phyloP scores from a whole-genome alignment of 164 flowering plant genomes.

The Magnolia sinica region DNA sequence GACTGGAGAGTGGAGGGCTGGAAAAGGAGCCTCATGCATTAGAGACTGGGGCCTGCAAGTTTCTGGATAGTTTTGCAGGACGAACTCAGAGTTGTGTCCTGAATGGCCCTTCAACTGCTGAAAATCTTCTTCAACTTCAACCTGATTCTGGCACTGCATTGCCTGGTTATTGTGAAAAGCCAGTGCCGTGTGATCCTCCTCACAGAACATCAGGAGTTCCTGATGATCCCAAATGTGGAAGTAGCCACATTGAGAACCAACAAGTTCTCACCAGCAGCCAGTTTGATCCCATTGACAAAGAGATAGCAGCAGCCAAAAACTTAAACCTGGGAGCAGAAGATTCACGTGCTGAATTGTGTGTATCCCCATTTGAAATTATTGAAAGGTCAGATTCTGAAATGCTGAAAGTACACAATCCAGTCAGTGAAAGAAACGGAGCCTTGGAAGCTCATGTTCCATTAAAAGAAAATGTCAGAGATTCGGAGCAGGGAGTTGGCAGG shows the following conservation, averaged over 20 bases:
- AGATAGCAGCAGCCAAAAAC: constrained; percentile 8
- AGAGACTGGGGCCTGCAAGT: constrained; percentile 16
- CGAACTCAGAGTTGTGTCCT: background rate
- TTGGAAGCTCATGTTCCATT: constrained; percentile 7
- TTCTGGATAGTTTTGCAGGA: constrained; percentile 1
- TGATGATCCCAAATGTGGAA: constrained; percentile 10
- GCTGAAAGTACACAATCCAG: constrained; percentile 3
- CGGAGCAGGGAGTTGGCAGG: background rate
- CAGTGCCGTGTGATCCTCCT: constrained; percentile 10
- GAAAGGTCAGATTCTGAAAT: constrained; percentile 4
- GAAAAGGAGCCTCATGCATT: background rate
- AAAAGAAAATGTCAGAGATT: background rate
- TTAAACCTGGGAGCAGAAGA: constrained; percentile 7
- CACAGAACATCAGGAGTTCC: constrained; percentile 9
- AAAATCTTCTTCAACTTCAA: constrained; percentile 2
- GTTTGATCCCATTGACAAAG: background rate
- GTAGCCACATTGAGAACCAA: constrained; percentile 7
- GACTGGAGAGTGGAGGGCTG: constrained; percentile 6
- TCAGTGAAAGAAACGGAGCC: constrained; percentile 14
- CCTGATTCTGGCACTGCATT: background rate
- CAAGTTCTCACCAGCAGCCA: background rate
- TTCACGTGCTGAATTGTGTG: background rate
- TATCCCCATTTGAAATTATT: background rate
- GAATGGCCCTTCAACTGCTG: constrained; percentile 19
- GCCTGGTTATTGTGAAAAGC: background rate